Conservation (phyloP, 345 rosid genomes). For the Moricandia moricandioides region DNA sequence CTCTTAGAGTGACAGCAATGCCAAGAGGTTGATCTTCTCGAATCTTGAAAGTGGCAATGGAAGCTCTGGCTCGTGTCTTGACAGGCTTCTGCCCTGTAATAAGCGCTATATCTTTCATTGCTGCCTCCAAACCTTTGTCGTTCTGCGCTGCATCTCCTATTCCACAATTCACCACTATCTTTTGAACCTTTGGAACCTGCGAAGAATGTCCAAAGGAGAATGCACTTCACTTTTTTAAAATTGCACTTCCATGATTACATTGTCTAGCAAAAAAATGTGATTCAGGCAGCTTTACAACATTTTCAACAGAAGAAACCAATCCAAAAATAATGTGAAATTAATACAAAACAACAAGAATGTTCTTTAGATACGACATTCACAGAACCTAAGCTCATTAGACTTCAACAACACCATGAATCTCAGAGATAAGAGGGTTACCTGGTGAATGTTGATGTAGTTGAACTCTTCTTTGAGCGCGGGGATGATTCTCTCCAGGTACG, state of each 20-base stretch:
- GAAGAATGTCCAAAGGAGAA: conserved; percentile 4
- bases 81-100: conserved; percentile 88
- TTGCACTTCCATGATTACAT: no score
- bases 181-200: conserved; percentile 80
- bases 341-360: neutral
- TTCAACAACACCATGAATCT: neutral
- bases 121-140: conserved; percentile 87
- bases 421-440: conserved; percentile 42
- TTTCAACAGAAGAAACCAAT: neutral
- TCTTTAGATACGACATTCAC: no score
- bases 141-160: conserved; percentile 95
- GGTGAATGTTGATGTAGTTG: conserved; percentile 69
- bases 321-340: neutral
- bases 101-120: conserved; percentile 74
- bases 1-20: conserved; percentile 84
- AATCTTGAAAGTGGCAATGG: conserved; percentile 84
- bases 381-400: no score
- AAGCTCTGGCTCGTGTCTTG: conserved; percentile 73
- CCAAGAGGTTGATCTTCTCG: conserved; percentile 93
- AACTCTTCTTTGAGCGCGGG: conserved; percentile 87
- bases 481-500: conserved; percentile 73
- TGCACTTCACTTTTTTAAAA: no score
- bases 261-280: no score
- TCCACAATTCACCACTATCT: conserved; percentile 93
- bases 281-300: conserved; percentile 14